Evolutionary conservation across 2,329 filamentous ascomycete species (phyloP), one percentile per base, ranked within the genome.

Genomic region (Epichloe brachyelytri): DNA sequence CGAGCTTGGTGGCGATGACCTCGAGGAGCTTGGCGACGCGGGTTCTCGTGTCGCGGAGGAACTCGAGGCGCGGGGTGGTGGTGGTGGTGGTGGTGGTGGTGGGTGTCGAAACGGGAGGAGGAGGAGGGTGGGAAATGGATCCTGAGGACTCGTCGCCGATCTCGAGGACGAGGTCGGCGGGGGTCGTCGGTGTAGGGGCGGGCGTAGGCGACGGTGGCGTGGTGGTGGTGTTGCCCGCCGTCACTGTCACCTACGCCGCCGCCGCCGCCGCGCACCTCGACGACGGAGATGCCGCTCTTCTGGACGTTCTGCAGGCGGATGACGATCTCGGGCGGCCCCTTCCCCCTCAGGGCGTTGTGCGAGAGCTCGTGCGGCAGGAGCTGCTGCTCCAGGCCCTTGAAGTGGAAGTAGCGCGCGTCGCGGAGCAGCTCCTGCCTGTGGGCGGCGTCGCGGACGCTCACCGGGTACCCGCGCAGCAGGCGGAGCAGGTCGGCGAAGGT

Each of bases 371-470:
- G 86, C 0, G 86, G 80, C 43, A 96, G 85, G 11, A 97, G 73
- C 56, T 81, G 83, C 67, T 97, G 91, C 68, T 97, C 91, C 0
- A 96, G 71, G 0, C 88, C 89, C 62, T 90, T 91, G 59, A 97
- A 83, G 64, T 95, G 88, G 66, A 91, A 96, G 66, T 96, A 97
- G 49, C 87, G 82, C 55, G 88, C 93, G 65, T 97, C 91, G 40
- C 86, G 78, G 1, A 97, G 71, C 3, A 97, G 75, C 52, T 86
- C 80, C 20, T 79, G 75, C 17, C 91, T 82, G 62, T 97, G 91
- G 2, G 77, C 74, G 56, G 90, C 86, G 63, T 83, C 77, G 49
- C 82, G 77, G 53, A 96, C 87, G 20, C 83, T 74, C 1, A 96
- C 68, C 0, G 86, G 83, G 64, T 96, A 96, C 4, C 91, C 91